phyloP scores from a whole-genome alignment of 2,329 filamentous ascomycete species.

The Celoporthe dispersa region DNA sequence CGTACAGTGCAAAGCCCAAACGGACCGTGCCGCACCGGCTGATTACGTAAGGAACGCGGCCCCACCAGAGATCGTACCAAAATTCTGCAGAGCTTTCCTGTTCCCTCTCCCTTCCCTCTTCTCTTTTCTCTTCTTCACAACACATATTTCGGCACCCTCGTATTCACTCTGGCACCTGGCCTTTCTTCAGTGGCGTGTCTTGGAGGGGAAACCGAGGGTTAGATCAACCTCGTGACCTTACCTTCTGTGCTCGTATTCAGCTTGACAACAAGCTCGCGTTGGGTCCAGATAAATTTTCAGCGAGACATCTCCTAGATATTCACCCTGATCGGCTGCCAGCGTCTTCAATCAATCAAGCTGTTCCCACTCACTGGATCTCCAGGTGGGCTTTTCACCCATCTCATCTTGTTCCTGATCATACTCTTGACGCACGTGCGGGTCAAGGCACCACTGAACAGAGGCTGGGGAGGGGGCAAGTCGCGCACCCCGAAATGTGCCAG shows the following conservation, averaged over 20 bases:
- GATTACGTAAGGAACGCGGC: conserved; percentile 22
- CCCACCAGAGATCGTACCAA: conserved; percentile 21
- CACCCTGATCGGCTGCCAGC: not conserved
- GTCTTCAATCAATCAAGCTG: not conserved
- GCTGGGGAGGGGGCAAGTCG: not conserved
- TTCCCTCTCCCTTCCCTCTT: conserved; percentile 22
- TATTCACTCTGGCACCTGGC: conserved; percentile 71
- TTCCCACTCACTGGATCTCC: not conserved
- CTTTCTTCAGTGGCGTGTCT: conserved; percentile 52
- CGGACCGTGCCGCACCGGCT: not conserved
- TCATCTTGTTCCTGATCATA: not conserved
- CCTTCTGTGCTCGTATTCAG: conserved; percentile 48
- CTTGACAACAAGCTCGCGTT: conserved; percentile 32
- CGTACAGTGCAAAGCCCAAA: not conserved
- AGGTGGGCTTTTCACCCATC: not conserved
- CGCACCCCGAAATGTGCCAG: not conserved
- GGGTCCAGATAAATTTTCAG: conserved; percentile 43
- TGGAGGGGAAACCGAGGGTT: conserved; percentile 76
- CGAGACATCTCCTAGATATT: conserved; percentile 22
- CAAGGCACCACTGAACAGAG: not conserved
- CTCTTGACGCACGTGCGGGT: not conserved
- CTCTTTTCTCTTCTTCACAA: conserved; percentile 41
- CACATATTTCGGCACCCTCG: conserved; percentile 54
- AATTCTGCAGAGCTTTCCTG: conserved; percentile 28
- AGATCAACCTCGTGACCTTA: conserved; percentile 60